A percentile compares a stretch with the other conserved stretches of the same genome.
phyloP scores from a whole-genome alignment of 2,329 filamentous ascomycete species.

The Penicillium sp. region DNA sequence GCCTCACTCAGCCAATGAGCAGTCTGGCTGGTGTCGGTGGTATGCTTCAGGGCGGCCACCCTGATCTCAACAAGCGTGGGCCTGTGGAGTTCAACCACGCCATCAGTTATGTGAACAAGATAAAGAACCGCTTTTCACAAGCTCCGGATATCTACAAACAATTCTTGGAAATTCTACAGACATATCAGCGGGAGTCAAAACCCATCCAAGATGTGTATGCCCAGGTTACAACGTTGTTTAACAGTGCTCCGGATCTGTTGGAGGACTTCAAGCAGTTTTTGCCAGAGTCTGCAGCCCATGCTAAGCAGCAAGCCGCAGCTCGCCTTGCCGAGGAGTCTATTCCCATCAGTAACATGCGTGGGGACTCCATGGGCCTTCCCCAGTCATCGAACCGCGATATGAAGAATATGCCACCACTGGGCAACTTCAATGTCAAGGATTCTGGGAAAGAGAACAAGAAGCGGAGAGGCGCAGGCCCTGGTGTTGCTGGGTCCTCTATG shows the following conservation, averaged over 20 bases:
- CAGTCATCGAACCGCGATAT: constrained; percentile 54
- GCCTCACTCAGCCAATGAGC: constrained; percentile 55
- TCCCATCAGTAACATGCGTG: constrained; percentile 64
- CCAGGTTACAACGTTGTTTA: constrained; percentile 92
- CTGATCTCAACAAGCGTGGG: constrained; percentile 75
- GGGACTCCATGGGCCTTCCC: constrained; percentile 50
- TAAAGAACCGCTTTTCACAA: constrained; percentile 98
- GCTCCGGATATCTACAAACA: constrained; percentile 99
- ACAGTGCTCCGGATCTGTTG: constrained; percentile 86
- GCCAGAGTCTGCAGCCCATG: constrained; percentile 78
- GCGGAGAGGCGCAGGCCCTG: constrained; percentile 61
- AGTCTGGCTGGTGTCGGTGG: constrained; percentile 63
- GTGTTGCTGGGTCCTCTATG: constrained; percentile 34
- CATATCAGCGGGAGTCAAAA: constrained; percentile 96
- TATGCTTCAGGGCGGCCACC: constrained; percentile 56
- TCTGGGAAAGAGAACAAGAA: constrained; percentile 91
- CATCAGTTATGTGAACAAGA: constrained; percentile 99
- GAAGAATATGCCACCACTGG: constrained; percentile 80
- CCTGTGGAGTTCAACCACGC: constrained; percentile 99
- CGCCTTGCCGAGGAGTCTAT: constrained; percentile 61
- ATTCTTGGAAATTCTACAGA: constrained; percentile 96
- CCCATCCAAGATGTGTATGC: constrained; percentile 98
- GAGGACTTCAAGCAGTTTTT: constrained; percentile 99
- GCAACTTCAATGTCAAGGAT: constrained; percentile 85
- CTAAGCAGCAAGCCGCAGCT: constrained; percentile 59